These are phyloP conservation scores for Talaromyces sp. DNA, from an alignment of 2,329 filamentous ascomycete genomes.

Conservation along the genomic window DNA sequence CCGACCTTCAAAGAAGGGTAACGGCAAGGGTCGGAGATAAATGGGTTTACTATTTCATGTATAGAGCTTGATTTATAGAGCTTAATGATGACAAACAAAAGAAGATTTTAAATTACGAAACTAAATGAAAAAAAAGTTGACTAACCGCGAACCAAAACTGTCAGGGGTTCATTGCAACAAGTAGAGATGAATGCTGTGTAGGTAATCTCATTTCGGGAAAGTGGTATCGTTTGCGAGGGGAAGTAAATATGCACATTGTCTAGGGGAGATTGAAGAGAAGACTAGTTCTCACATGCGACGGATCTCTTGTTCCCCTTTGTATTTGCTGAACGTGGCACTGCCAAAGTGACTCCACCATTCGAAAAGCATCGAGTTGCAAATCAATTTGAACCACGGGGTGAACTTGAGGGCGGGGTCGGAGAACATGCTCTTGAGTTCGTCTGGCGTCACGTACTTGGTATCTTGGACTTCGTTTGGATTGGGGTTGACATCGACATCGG, in stretches of 20 bases:
- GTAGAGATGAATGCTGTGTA: neutral
- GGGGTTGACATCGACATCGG: constrained; percentile 73
- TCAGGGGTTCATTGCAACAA: neutral
- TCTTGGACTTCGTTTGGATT: constrained; percentile 88
- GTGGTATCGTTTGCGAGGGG: neutral
- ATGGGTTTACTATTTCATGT: neutral
- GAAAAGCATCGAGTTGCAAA: constrained; percentile 95
- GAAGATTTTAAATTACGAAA: neutral
- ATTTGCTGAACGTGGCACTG: constrained; percentile 71
- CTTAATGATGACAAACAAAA: neutral
- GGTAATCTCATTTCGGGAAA: neutral
- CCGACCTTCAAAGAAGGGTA: constrained; percentile 62
- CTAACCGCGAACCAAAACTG: neutral
- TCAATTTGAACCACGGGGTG: constrained; percentile 99
- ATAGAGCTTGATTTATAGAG: neutral
- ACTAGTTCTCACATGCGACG: constrained; percentile 62
- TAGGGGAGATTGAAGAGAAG: neutral
- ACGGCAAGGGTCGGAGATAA: constrained; percentile 15
- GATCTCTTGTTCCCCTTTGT: constrained; percentile 78
- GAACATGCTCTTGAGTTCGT: constrained; percentile 81
- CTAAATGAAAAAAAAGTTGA: neutral
- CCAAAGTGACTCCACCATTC: constrained; percentile 90
- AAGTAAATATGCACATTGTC: neutral
- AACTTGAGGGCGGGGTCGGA: constrained; percentile 73
- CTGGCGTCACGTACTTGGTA: constrained; percentile 74